phyloP scores from a whole-genome alignment of 2,329 filamentous ascomycete genomes.

The Fusarium fujikuroi region DNA sequence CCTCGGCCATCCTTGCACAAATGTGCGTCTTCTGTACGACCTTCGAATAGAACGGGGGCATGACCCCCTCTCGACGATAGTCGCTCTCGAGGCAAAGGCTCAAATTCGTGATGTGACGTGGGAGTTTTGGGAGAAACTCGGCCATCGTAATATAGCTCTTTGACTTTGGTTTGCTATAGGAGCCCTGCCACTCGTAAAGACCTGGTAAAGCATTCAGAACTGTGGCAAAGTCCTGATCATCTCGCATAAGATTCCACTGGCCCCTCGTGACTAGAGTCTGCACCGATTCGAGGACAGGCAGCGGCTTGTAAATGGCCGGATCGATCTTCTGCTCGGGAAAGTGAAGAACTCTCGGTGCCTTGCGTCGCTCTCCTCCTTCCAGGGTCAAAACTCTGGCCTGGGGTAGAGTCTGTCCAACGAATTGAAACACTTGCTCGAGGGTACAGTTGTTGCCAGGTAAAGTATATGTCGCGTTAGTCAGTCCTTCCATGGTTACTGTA shows the following conservation, averaged over 20 bases:
- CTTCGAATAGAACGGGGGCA: constrained; percentile 70
- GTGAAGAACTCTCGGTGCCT: constrained; percentile 71
- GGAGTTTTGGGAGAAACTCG: constrained; percentile 67
- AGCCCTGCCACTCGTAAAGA: constrained; percentile 71
- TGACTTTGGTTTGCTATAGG: constrained; percentile 76
- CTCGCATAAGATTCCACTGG: constrained; percentile 80
- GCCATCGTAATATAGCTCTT: constrained; percentile 79
- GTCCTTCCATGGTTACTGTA: constrained; percentile 64
- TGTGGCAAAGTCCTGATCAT: constrained; percentile 69
- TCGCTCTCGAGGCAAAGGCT: constrained; percentile 78
- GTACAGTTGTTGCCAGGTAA: constrained; percentile 74
- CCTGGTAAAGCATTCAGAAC: constrained; percentile 73
- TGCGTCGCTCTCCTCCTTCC: constrained; percentile 81
- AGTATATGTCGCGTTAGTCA: constrained; percentile 68
- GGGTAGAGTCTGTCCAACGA: constrained; percentile 68
- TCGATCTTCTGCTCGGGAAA: constrained; percentile 43
- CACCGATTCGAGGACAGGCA: constrained; percentile 65
- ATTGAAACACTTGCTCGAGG: constrained; percentile 74
- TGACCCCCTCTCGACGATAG: constrained; percentile 71
- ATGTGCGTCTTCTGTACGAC: constrained; percentile 70
- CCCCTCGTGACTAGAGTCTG: constrained; percentile 77
- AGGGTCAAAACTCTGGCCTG: constrained; percentile 74
- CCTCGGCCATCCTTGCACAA: constrained; percentile 70
- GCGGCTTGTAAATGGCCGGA: constrained; percentile 45
- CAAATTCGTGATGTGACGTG: constrained; percentile 68